phyloP scores from a whole-genome alignment of 495 filamentous ascomycete species.

The Hypoxylon rickii region DNA sequence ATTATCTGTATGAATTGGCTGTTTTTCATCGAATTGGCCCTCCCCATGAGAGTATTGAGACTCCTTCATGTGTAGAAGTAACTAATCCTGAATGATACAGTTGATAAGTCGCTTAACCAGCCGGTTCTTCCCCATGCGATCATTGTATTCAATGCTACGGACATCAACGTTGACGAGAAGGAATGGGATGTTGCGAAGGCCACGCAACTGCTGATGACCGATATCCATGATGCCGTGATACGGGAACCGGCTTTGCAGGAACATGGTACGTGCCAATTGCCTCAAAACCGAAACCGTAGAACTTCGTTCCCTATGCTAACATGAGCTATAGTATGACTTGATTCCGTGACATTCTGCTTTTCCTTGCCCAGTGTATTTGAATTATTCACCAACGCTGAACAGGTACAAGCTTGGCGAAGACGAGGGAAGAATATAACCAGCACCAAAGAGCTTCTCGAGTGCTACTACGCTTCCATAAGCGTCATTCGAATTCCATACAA shows the following conservation, averaged over 20 bases:
- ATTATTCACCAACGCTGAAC: not conserved
- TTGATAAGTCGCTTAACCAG: conserved; percentile 62
- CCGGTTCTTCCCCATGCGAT: conserved; percentile 59
- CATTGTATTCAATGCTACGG: conserved; percentile 57
- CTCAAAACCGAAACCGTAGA: not conserved
- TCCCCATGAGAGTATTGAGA: not conserved
- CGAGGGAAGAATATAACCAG: conserved; percentile 37
- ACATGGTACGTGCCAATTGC: conserved; percentile 27
- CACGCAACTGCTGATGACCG: conserved; percentile 46
- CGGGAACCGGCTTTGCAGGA: conserved; percentile 35
- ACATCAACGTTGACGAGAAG: conserved; percentile 49
- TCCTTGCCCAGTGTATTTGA: not conserved
- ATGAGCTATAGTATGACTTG: conserved; percentile 11
- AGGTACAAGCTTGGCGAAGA: conserved; percentile 33
- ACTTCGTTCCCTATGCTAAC: not conserved
- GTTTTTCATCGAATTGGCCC: too few relatives aligned
- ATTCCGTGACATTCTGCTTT: not conserved
- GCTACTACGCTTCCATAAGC: conserved; percentile 58
- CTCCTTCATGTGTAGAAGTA: not conserved
- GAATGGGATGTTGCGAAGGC: conserved; percentile 55
- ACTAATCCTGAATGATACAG: conserved; percentile 2
- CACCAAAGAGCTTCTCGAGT: conserved; percentile 54
- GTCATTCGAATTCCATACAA: conserved; percentile 58
- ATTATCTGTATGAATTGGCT: not conserved
- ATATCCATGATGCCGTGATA: conserved; percentile 35